These are phyloP conservation scores for Solanum chiquidenum DNA, from an alignment of 257 asterid genomes.

Conservation along the genomic window DNA sequence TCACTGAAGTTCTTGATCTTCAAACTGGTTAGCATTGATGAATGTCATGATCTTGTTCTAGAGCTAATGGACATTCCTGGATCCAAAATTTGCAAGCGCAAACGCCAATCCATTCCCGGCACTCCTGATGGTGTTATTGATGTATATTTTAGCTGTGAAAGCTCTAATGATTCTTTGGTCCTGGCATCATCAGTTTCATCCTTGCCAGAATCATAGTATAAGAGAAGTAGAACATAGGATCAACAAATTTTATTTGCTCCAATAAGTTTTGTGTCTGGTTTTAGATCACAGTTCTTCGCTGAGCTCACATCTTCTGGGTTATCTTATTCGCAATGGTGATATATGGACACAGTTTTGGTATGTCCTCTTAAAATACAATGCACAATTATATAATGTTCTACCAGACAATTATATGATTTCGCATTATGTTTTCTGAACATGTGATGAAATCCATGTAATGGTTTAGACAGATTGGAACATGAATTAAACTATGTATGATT, in stretches of 20 bases:
- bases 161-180: slow-evolving; percentile 28
- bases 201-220: neutral
- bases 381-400: slow-evolving; percentile 20
- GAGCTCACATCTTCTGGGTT: slow-evolving; percentile 18
- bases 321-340: neutral
- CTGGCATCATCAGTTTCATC: slow-evolving; percentile 6
- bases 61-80: slow-evolving; percentile 9
- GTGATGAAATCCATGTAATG: neutral
- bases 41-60: slow-evolving; percentile 15
- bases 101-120: slow-evolving; percentile 9
- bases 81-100: slow-evolving; percentile 16
- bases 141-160: slow-evolving; percentile 29
- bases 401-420: neutral
- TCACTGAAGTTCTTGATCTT: neutral
- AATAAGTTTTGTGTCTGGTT: neutral
- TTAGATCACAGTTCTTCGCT: slow-evolving; percentile 7
- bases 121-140: slow-evolving; percentile 31
- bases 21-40: slow-evolving; percentile 12
- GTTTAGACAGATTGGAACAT: no score
- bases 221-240: no score
- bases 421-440: neutral
- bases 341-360: slow-evolving; percentile 4
- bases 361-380: slow-evolving; percentile 23
- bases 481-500: no score
- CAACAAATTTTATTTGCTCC: no score